Evolutionary conservation across 106 monocot genomes (phyloP), one percentile per base, ranked within the genome.

Genomic region (Dendrobium officinale): DNA sequence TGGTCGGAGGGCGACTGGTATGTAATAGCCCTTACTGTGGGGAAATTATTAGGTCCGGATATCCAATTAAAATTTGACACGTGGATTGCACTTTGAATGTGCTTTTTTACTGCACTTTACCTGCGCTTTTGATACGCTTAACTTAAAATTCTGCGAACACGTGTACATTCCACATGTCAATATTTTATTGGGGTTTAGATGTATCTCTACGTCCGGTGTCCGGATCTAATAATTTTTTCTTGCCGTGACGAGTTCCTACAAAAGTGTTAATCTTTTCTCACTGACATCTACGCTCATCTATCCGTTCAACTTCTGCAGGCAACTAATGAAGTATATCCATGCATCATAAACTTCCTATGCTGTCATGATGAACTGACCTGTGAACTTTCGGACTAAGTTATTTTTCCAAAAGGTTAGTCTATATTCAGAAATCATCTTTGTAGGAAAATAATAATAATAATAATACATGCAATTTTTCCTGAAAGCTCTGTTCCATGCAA

Each of bases 1-100:
- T 99, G 73, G 99, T 99, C 68, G 99, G 91, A 64, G 87, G 99
- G 18, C 85, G 89, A 17, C 58, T 91, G 92, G 95, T 99, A 93
- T 43, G 67, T 77, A 43, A 43, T 74, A 27, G 20, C 59, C 42
- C 56, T 73, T 31, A 41, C 37, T 37, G 37, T 37, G 29, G 29
- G 1, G 29, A 29, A 29, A 29, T 29, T 29, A 29, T 29, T 29
- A 29, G 29, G 29, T 29, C 29, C 1, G 29, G 29, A 29, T 29
- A 29, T 29, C 1, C 29, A 29, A 29, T 29, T 29, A 29, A 29
- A 29, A 29, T 29, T 29, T 29, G 29, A 29, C 29, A 29, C 29
- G 29, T 29, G 29, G 29, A 1, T 29, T 29, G 29, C 29, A 0
- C 29, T 29, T 29, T 29, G 29, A 29, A 29, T 29, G 29, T 29